A percentile compares a stretch with the other conserved stretches of the same genome.
These are phyloP conservation scores for Aureobasidium leucospermi DNA, from an alignment of 2,329 filamentous ascomycete genomes.

Conservation along the genomic window DNA sequence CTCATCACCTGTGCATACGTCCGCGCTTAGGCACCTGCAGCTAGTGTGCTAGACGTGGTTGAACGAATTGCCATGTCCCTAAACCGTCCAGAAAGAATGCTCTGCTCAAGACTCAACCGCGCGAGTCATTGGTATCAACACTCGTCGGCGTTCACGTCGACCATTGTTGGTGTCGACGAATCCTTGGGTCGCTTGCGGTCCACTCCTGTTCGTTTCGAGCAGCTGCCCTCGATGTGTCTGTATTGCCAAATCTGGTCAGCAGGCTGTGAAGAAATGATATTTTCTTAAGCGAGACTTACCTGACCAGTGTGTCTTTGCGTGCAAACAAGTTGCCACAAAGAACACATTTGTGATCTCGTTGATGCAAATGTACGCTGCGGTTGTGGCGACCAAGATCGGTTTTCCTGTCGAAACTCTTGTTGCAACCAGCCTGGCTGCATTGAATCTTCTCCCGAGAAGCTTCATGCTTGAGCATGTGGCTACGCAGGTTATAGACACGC, in stretches of 20 bases:
- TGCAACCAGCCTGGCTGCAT: conserved; percentile 59
- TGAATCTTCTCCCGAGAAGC: conserved; percentile 61
- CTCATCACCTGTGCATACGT: not conserved
- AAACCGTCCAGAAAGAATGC: not conserved
- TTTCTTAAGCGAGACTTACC: conserved; percentile 43
- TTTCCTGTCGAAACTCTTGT: conserved; percentile 71
- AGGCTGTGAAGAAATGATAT: not conserved
- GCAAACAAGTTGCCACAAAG: conserved; percentile 67
- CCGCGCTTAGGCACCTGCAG: conserved; percentile 3
- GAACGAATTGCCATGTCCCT: not conserved
- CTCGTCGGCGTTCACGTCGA: not conserved
- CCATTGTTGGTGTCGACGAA: not conserved
- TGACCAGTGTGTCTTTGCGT: conserved; percentile 73
- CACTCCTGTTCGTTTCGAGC: conserved; percentile 50
- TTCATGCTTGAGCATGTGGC: conserved; percentile 82
- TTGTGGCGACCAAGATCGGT: conserved; percentile 62
- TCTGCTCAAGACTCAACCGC: not conserved
- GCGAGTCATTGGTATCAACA: not conserved
- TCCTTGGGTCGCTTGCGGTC: conserved; percentile 10
- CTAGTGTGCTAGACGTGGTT: not conserved
- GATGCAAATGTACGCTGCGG: conserved; percentile 59
- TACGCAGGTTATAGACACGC: conserved; percentile 77
- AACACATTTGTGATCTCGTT: conserved; percentile 61
- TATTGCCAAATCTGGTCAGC: not conserved
- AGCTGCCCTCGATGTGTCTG: conserved; percentile 72